These are phyloP conservation scores for Fusarium bactridioides DNA, from an alignment of 2,329 filamentous ascomycete genomes.

Conservation along the genomic window DNA sequence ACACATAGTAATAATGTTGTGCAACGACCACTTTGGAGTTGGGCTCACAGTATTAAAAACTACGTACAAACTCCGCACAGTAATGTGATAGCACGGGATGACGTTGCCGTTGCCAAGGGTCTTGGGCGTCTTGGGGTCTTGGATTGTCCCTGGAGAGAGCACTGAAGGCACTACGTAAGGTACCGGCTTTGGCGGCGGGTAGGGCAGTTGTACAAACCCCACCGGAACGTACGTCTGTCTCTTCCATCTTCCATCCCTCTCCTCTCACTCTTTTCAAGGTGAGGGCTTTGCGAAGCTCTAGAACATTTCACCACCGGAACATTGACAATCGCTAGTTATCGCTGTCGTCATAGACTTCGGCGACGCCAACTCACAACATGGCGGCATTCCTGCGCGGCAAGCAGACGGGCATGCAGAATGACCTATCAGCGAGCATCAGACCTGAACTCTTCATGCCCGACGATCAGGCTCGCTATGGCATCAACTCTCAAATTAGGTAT, in stretches of 20 bases:
- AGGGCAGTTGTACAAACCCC: constrained; percentile 25
- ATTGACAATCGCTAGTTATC: neutral
- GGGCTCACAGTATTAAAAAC: neutral
- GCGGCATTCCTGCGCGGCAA: constrained; percentile 88
- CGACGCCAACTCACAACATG: constrained; percentile 61
- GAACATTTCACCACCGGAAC: constrained; percentile 8
- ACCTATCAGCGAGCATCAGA: constrained; percentile 83
- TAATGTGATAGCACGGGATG: constrained; percentile 16
- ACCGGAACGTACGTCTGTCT: constrained; percentile 30
- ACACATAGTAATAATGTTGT: neutral
- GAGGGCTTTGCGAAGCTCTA: constrained; percentile 21
- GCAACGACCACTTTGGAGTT: neutral
- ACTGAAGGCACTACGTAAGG: constrained; percentile 8
- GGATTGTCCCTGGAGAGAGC: constrained; percentile 11
- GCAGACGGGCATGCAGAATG: constrained; percentile 90
- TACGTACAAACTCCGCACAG: neutral
- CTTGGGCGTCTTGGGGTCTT: constrained; percentile 26
- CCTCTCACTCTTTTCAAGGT: neutral
- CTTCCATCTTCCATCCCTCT: constrained; percentile 8
- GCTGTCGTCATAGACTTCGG: constrained; percentile 3
- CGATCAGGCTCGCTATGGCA: constrained; percentile 82
- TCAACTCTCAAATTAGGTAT: constrained; percentile 77
- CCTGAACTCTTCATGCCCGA: constrained; percentile 83
- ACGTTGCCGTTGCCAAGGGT: constrained; percentile 30
- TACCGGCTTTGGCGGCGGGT: neutral